These are phyloP conservation scores for Tetradesmus lagerheimii DNA, from an alignment of 139 green algal species.

Conservation along the genomic window DNA sequence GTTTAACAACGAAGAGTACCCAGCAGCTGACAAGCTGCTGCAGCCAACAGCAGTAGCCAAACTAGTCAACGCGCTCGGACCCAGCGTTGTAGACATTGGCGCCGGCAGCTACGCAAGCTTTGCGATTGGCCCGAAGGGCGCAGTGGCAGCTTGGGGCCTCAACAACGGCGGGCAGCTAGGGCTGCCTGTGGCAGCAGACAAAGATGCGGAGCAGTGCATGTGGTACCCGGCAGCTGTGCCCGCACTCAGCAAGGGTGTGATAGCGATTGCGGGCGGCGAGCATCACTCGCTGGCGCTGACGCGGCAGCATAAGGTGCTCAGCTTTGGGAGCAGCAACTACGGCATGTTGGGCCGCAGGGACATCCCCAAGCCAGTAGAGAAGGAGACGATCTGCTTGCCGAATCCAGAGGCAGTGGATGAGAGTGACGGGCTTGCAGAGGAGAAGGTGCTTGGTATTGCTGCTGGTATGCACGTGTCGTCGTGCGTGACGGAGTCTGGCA, in stretches of 20 bases:
- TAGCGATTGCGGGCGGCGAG: constrained; percentile 74
- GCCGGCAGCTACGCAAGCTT: constrained; percentile 83
- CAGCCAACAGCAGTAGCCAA: constrained; percentile 54
- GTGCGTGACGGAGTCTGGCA: constrained; percentile 60
- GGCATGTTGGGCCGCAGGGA: constrained; percentile 80
- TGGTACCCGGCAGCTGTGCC: constrained; percentile 61
- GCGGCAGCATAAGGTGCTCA: constrained; percentile 68
- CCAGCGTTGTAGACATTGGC: constrained; percentile 62
- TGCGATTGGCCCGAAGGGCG: constrained; percentile 66
- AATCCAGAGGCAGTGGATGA: constrained; percentile 52
- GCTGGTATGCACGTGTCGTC: constrained; percentile 78
- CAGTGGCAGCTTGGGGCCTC: constrained; percentile 83
- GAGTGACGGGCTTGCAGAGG: constrained; percentile 52
- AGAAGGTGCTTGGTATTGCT: constrained; percentile 30
- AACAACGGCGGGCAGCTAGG: constrained; percentile 95
- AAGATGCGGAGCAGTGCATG: constrained; percentile 42
- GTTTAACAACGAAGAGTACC: constrained; percentile 40
- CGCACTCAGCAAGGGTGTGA: constrained; percentile 49
- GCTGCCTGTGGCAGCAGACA: constrained; percentile 48
- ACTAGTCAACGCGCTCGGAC: constrained; percentile 5
- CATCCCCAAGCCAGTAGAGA: constrained; percentile 51
- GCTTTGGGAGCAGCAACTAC: constrained; percentile 86
- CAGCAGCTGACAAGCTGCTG: constrained; percentile 56
- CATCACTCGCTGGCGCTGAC: constrained; percentile 88
- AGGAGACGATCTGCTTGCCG: constrained; percentile 57